Evolutionary conservation across 2,329 filamentous ascomycete genomes (phyloP).

Genomic region (Fusarium liriodendri): DNA sequence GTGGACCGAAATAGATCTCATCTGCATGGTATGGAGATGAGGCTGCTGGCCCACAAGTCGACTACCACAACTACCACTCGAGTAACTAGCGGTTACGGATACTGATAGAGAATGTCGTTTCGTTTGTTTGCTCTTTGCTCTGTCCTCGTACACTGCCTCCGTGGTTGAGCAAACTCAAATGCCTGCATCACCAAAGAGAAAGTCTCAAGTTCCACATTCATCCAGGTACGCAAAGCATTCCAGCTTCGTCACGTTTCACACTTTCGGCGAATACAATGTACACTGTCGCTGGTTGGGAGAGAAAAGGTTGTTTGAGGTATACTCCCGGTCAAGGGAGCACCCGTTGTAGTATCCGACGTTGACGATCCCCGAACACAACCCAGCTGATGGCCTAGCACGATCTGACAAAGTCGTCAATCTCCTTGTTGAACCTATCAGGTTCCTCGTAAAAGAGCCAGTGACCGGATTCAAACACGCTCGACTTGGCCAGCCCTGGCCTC

Average conservation of each 20-base stretch:
- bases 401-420: conserved; percentile 37
- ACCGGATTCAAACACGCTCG: conserved; percentile 40
- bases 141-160: not conserved
- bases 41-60: not conserved
- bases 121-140: not conserved
- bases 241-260: not conserved
- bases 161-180: not conserved
- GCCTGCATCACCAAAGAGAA: not conserved
- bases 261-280: not conserved
- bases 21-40: not conserved
- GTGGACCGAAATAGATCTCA: not conserved
- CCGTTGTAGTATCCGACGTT: not conserved
- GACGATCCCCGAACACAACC: not conserved
- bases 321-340: not conserved
- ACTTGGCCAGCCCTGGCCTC: conserved; percentile 32
- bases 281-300: not conserved
- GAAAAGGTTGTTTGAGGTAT: not conserved
- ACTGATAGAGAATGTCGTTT: not conserved
- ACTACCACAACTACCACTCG: not conserved
- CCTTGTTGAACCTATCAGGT: conserved; percentile 40
- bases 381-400: conserved; percentile 16
- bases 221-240: not conserved
- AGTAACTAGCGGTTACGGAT: not conserved
- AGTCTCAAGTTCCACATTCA: not conserved
- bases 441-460: conserved; percentile 46